Evolutionary conservation across 2,329 filamentous ascomycete species (phyloP).

Genomic region (Diaporthe caulivora): DNA sequence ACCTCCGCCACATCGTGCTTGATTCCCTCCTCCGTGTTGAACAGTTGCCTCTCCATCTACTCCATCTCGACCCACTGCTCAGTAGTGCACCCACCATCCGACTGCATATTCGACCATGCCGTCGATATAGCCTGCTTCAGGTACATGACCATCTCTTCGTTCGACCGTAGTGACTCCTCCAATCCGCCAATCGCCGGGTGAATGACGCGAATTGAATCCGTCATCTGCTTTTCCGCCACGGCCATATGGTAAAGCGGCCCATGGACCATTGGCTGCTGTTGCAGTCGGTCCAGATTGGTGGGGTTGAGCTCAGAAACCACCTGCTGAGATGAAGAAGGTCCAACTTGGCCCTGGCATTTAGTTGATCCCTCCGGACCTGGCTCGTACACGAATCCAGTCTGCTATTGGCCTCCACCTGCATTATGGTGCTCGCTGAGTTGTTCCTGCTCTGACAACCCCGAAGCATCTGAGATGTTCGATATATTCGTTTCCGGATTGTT

Average conservation of each 20-base stretch:
- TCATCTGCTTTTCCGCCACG: background rate
- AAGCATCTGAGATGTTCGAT: no score
- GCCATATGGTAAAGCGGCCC: background rate
- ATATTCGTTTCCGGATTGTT: no score
- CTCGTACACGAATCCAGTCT: background rate
- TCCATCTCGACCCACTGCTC: background rate
- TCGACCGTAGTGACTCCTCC: background rate
- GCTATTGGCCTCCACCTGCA: background rate
- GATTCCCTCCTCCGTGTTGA: background rate
- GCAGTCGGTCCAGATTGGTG: background rate
- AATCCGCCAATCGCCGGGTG: background rate
- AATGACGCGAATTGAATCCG: background rate
- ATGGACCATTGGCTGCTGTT: background rate
- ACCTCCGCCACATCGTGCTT: background rate
- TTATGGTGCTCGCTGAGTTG: background rate
- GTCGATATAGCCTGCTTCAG: background rate
- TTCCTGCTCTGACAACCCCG: no score
- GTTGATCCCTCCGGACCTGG: no score
- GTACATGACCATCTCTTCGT: background rate
- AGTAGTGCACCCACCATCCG: background rate
- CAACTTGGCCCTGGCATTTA: background rate
- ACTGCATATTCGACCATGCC: no score
- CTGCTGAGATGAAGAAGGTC: background rate
- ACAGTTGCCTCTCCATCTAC: background rate
- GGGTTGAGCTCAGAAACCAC: background rate